phyloP scores from a whole-genome alignment of 164 flowering plant species.

The Vitis riparia region DNA sequence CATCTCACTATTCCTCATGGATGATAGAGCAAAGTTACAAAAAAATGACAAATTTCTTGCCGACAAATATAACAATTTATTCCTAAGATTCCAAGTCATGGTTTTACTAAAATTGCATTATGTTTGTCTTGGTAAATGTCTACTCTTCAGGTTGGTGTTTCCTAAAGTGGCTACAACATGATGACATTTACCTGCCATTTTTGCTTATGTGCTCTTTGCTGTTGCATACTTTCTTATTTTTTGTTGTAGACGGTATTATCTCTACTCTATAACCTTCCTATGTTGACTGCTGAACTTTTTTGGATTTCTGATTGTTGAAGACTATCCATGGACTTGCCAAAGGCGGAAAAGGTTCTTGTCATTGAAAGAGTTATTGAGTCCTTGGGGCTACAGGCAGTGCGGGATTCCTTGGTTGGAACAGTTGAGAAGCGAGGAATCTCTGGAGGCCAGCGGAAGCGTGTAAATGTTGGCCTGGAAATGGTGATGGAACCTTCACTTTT shows the following conservation, averaged over 20 bases:
- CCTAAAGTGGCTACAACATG: not conserved
- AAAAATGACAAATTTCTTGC: too few species aligned
- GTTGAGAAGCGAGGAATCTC: constrained; percentile 98
- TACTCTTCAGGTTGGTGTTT: not conserved
- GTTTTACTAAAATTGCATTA: too few species aligned
- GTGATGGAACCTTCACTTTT: constrained; percentile 97
- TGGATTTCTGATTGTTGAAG: constrained; percentile 36
- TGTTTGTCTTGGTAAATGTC: not conserved
- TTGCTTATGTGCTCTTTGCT: too few species aligned
- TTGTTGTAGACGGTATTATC: not conserved
- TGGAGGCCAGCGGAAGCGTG: constrained; percentile 96
- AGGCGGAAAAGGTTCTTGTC: constrained; percentile 82
- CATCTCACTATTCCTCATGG: too few species aligned
- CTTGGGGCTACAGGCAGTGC: constrained; percentile 75
- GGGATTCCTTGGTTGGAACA: constrained; percentile 93
- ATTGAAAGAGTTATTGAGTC: constrained; percentile 94
- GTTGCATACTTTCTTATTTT: not conserved
- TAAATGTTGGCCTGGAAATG: constrained; percentile 98
- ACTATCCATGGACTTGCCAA: constrained; percentile 59
- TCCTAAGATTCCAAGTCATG: too few species aligned
- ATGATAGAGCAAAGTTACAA: too few species aligned
- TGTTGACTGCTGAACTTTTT: not conserved
- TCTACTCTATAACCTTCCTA: not conserved
- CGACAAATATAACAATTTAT: too few species aligned
- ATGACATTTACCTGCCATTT: too few species aligned